Evolutionary conservation across 495 filamentous ascomycete genomes (phyloP), one percentile per base, ranked within the genome.

Genomic region (Trichoderma erinaceum): DNA sequence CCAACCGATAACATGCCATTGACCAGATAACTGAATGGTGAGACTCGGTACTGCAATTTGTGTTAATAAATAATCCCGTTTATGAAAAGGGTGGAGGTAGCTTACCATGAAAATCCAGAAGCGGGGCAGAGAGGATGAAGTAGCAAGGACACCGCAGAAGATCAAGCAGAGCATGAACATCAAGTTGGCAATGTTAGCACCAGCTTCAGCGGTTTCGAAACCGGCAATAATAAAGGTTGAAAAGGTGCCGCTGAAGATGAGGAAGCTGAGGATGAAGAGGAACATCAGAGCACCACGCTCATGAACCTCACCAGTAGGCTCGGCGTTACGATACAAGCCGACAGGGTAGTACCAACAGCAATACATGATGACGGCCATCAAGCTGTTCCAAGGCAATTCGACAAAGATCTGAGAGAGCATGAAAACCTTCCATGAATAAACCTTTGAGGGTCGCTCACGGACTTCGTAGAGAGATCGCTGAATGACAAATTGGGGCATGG

Each of bases 341-440:
- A 92, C 83, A 10, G 91, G 91, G 74, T 92, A 94, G 73, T 93
- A 93, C 89, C 89, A 93, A 69, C 79, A 85, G 72, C 92, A 80
- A 78, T 82, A 92, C 74, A 90, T 85, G 25, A 92, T 76, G 0
- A 85, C 82, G 3, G 88, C 83, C 82, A 90, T 86, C 25, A 92
- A 75, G 3, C 86, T 83, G 70, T 91, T 89, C 88, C 90, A 93
- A 0, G 88, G 89, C 2, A 93, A 73, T 75, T 94, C 91, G 64
- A 88, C 87, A 8, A 91, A 78, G 69, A 92, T 89, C 76, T 91
- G 88, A 25, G 87, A 89, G 63, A 92, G 77, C 83, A 95, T 90
- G 75, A 96, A 95, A 35, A 88, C 88, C 73, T 88, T 82, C 88
- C 92, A 96, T 27, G 86, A 84, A 75, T 96, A 97, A 3, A 89